phyloP scores from a whole-genome alignment of 176 grass and related monocot genomes.

The Typha latifolia region DNA sequence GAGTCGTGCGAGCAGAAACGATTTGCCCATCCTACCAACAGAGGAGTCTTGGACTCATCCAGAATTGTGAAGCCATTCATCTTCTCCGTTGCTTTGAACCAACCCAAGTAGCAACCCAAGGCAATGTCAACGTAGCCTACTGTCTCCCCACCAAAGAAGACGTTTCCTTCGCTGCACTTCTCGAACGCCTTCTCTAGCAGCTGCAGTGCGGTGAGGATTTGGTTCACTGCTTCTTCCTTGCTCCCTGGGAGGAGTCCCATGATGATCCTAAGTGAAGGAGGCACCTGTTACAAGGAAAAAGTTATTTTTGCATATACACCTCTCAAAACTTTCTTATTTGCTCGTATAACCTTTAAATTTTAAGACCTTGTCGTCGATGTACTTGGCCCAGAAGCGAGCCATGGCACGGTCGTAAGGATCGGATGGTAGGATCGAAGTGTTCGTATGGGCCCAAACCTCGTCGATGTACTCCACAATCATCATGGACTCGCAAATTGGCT shows the following conservation, averaged over 20 bases:
- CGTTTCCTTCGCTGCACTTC: conserved; percentile 26
- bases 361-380: conserved; percentile 11
- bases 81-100: conserved; percentile 14
- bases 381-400: conserved; percentile 14
- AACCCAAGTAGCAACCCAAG: conserved; percentile 17
- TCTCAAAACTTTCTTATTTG: too few relatives aligned
- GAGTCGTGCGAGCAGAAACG: conserved; percentile 21
- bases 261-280: not conserved
- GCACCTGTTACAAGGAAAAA: not conserved
- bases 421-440: conserved; percentile 7
- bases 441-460: not conserved
- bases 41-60: conserved; percentile 21
- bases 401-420: conserved; percentile 19
- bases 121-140: conserved; percentile 37
- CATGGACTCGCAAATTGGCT: conserved; percentile 2
- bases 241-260: not conserved
- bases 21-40: conserved; percentile 37
- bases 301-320: too few relatives aligned
- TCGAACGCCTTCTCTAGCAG: conserved; percentile 21
- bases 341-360: too few relatives aligned
- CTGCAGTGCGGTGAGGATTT: not conserved
- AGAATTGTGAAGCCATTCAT: conserved; percentile 10
- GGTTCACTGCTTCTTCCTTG: not conserved
- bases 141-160: conserved; percentile 44
- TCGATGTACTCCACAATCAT: conserved; percentile 4